phyloP scores from a whole-genome alignment of 1,284 basidiomycete genomes.

The Anthracocystis setariae region DNA sequence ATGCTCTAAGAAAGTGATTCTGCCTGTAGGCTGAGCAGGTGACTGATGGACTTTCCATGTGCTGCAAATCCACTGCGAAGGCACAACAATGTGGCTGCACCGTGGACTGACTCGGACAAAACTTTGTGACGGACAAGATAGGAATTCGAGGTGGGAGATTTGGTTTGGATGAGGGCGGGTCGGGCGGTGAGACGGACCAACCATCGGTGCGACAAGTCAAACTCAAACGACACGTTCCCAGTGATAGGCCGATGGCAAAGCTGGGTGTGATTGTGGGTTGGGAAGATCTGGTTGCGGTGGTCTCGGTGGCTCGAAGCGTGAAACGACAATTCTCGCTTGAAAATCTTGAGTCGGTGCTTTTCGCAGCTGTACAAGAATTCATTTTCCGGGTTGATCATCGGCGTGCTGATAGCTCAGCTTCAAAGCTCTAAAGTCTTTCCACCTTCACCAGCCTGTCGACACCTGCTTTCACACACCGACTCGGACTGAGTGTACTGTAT shows the following conservation, averaged over 20 bases:
- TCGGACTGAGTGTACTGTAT: no score
- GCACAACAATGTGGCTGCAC: no score
- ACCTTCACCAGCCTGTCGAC: no score
- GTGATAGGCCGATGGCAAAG: conserved; percentile 28
- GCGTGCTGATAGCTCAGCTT: not conserved
- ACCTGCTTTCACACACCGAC: no score
- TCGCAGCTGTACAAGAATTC: not conserved
- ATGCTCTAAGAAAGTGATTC: not conserved
- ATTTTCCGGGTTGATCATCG: conserved; percentile 12
- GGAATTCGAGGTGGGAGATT: not conserved
- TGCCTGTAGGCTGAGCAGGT: not conserved
- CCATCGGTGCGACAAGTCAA: conserved; percentile 20
- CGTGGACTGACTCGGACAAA: not conserved
- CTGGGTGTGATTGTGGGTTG: conserved; percentile 9
- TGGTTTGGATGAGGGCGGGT: conserved; percentile 8
- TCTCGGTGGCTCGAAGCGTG: conserved; percentile 8
- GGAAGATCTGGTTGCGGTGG: not conserved
- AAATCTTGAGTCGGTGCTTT: conserved; percentile 3
- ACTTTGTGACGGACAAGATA: not conserved
- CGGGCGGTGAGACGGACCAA: conserved; percentile 10
- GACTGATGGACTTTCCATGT: no score
- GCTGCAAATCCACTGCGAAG: no score
- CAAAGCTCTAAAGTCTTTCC: no score
- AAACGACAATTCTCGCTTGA: conserved; percentile 1
- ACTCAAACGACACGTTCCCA: conserved; percentile 30